Base-by-base conservation (phyloP, 176 grass and related monocot genomes). In the Areca catechu region DNA sequence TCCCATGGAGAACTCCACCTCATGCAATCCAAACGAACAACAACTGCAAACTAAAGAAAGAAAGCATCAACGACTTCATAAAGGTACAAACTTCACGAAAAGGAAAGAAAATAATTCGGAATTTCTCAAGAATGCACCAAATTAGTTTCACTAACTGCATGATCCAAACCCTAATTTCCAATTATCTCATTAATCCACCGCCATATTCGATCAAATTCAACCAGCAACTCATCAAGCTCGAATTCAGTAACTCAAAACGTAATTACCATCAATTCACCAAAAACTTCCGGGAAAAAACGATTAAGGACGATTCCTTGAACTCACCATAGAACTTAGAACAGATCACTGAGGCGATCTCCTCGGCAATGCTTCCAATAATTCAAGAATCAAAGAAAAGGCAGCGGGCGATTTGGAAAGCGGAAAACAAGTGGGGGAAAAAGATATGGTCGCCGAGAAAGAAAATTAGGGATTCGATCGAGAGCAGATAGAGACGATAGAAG, bases 1-100 rank as follows among this genome's bases (percentile, higher is more conserved):
- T 74, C 86, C 92, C 92, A 97, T 91, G 28, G 71, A 84, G 54
- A 50, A 63, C 24, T 73, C 25, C 72, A 70, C 75, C 51, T 77
- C 83, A 88, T 82, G 51, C 74, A 96, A 79, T 70, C 43, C 23
- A 25, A 27, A 50, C 55, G 53, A 56, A 51, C 62, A 28, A 37
- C 22, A 16, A 48, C 63, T 54, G 21, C 7, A 43, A 54, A 10
- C 15, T 7, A 20, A 4, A 69, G 7, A 22, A 57, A 57, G 15
- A 66, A 48, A 14, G 7, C 34, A 43, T 43, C 34, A 43, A 43
- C 10, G 34, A 43, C 9, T 43, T 43, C 34, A 43, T 37, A 37
- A 37, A 7, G 12, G 30, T 2, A 10, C 4, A 62, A 34, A 14
- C 19, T 24, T n/a, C 57, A 61, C 21, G 24, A 24, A 23, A 5